Evolutionary conservation across 768 basidiomycete species (phyloP).

Genomic region (Tephrocybe rancida): DNA sequence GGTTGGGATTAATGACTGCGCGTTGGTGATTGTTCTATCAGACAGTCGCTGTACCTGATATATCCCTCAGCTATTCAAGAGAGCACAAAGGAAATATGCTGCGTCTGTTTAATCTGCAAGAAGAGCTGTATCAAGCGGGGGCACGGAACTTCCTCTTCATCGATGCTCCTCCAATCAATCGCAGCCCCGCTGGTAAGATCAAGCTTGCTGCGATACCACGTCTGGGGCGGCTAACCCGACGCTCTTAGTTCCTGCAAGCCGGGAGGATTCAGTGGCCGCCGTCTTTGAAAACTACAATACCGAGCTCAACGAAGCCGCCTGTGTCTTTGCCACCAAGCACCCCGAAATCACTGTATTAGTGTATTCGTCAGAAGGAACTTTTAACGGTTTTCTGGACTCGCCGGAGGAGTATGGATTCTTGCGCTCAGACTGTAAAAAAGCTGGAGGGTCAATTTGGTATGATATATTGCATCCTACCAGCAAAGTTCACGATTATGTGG

Average conservation of each 20-base stretch:
- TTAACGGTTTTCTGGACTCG: constrained; percentile 49
- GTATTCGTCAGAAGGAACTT: constrained; percentile 50
- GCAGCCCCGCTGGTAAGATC: constrained; percentile 45
- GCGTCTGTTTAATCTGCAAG: constrained; percentile 45
- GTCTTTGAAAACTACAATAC: constrained; percentile 47
- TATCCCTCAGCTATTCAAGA: constrained; percentile 17
- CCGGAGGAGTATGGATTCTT: constrained; percentile 42
- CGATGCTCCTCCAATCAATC: constrained; percentile 57
- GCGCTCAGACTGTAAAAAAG: constrained; percentile 28
- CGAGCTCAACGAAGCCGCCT: constrained; percentile 29
- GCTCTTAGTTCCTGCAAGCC: not conserved
- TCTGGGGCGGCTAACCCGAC: not conserved
- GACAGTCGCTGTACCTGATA: not conserved
- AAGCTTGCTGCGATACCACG: not conserved
- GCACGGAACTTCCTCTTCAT: constrained; percentile 61
- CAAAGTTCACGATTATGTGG: constrained; percentile 49
- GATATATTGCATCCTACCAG: constrained; percentile 58
- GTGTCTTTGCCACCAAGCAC: constrained; percentile 39
- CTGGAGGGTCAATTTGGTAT: constrained; percentile 47
- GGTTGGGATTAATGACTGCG: constrained; percentile 72
- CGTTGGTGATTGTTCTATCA: constrained; percentile 32
- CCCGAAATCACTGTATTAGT: constrained; percentile 48
- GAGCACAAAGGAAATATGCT: constrained; percentile 27
- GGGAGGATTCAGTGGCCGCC: not conserved
- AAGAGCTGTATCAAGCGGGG: constrained; percentile 49